A percentile compares a stretch with the other conserved stretches of the same genome.
phyloP scores from a whole-genome alignment of 176 grass and related monocot genomes.

The Cenchrus americanus region DNA sequence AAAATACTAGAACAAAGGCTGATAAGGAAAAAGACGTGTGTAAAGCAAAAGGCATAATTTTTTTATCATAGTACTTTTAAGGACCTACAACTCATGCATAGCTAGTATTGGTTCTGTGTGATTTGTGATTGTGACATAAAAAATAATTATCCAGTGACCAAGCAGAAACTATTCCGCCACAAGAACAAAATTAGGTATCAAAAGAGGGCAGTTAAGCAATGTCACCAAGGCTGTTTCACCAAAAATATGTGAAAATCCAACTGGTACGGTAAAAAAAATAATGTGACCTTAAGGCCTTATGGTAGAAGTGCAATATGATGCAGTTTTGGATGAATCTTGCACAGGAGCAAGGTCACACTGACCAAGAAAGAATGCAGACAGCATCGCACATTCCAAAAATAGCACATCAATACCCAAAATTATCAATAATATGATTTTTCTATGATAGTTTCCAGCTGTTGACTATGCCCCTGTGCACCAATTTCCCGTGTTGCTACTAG shows the following conservation, averaged over 20 bases:
- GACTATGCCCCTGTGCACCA: neutral
- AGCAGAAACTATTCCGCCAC: neutral
- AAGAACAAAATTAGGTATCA: slow-evolving; percentile 26
- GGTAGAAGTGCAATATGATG: slow-evolving; percentile 2
- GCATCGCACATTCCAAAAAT: neutral
- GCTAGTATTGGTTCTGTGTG: slow-evolving; percentile 3
- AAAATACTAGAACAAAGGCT: slow-evolving; percentile 21
- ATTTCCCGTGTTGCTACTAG: slow-evolving; percentile 17
- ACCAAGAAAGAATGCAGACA: neutral
- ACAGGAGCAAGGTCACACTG: neutral
- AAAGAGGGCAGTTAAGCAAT: slow-evolving; percentile 6
- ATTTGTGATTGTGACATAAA: neutral
- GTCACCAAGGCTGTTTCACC: neutral
- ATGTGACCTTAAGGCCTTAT: neutral
- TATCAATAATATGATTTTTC: slow-evolving; percentile 16
- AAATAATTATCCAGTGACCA: slow-evolving; percentile 12
- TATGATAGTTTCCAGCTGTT: neutral
- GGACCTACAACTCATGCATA: slow-evolving; percentile 30
- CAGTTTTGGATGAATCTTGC: slow-evolving; percentile 14
- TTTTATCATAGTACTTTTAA: neutral
- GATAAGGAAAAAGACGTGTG: neutral
- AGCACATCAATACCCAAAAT: neutral
- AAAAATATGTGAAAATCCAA: neutral
- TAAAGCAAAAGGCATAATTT: no score
- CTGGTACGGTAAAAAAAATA: slow-evolving; percentile 3